Evolutionary conservation across 495 filamentous ascomycete species (phyloP), one percentile per base, ranked within the genome.

Genomic region (Sphaerosporella brunnea): DNA sequence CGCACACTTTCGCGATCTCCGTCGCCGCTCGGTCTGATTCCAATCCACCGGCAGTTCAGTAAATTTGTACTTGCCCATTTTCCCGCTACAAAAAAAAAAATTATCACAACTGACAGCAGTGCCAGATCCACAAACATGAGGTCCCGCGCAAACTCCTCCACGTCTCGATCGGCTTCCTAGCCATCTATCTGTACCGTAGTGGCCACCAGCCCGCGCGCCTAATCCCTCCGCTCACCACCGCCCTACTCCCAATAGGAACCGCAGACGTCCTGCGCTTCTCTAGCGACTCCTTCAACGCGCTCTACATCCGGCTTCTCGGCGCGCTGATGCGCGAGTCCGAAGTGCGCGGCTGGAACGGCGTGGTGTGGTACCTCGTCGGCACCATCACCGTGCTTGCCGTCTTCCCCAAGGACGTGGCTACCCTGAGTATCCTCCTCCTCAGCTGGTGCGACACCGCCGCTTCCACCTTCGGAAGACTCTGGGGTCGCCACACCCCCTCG

Each of bases 381-480:
- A 79, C 86, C 18, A 95, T 84, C 69, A 71, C 75, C 15, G 86
- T 83, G 20, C 71, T 99, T 35, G 71, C 74, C 48, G 86, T 84
- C 63, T 87, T 86, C 62, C 86, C 86, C 21, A 96, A 95, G 63
- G 90, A 99, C 53, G 73, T 96, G n/a, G 84, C 79, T 2, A 77
- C 93, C 7, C 79, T 99, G 69, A 74, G 79, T 19, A 78, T 94
- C 11, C 68, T 96, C 49, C 71, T 99, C 41, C 73, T 99, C 5
- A 87, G 80, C 54, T 99, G 90, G 90, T 99, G 90, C 62, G 90
- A 99, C 59, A 95, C 92, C 3, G 92, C 90, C 32, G 90, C 90
- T 2, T 85, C 79, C 55, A 99, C 90, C 0, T 80, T 96, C 47
- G 90, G 90, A 32, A 73, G 90, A 36, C 64, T 85, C 3, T 96